Evolutionary conservation across 345 rosid genomes (phyloP), one percentile per base, ranked within the genome.

Genomic region (Durio zibethinus): DNA sequence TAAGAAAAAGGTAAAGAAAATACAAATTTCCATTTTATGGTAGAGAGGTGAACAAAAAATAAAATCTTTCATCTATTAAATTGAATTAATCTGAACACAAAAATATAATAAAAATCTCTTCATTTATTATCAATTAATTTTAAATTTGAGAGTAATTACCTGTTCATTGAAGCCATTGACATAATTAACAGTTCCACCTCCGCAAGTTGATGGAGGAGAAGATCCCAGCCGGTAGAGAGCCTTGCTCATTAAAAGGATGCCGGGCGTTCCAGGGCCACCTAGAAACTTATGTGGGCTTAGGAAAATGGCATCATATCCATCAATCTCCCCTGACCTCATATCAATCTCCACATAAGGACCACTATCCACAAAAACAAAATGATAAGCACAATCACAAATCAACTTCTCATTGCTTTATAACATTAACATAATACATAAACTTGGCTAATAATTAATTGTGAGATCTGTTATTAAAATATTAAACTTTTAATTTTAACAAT

Each of bases 261-360:
- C 92, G 2, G 94, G 92, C 0, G 91, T 69, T 18, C 91, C 89
- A 5, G 94, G 92, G 10, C 92, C 94, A 1, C 94, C 90, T 0
- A 90, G 4, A 76, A 90, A 90, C 76, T 90, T 90, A 65, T 89
- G 94, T 1, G 88, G 88, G 76, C 94, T 86, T 0, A 89, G 81
- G 52, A 87, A 87, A 27, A 88, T 54, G 0, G 86, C 91, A 64
- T 90, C 92, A 66, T 90, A 90, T 7, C 94, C 90, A 25, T 90
- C 86, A 0, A 56, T 38, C 72, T 85, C 86, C 5, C 89, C 89
- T 0, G 86, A 83, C 78, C 80, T 87, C 90, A 89, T 88, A 48
- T 88, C 82, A 0, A 90, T 90, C 61, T 85, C 84, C 80, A 79
- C 86, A 5, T 89, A 87, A 0, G 94, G 90, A 2, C 87, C 90